Evolutionary conservation across 345 rosid genomes (phyloP), one percentile per base, ranked within the genome.

Genomic region (Orychophragmus violaceus): DNA sequence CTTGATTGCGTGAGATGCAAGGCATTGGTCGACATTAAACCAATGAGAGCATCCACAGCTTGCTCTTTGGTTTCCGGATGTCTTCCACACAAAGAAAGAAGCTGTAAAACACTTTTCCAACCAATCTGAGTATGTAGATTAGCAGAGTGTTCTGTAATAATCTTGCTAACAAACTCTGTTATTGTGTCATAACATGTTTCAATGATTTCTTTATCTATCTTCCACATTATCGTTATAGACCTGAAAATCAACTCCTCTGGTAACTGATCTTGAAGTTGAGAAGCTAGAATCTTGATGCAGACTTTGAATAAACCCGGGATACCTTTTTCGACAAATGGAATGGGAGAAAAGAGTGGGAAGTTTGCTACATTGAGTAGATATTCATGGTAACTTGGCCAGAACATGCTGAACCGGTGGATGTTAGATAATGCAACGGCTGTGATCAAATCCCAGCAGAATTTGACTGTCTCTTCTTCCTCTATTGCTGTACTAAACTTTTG

Each of bases 391-490:
- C 82, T 59, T 54, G 90, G 87, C 96, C 95, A 94, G 48, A 85
- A 83, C 14, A 32, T 64, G 18, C 64, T 82, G 72, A 94, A 85
- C 18, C 90, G 68, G 56, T 81, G 74, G 46, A 81, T 65, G 70
- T 90, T 90, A 29, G 85, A 75, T 33, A 81, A 50, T 0, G 89
- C 35, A 60, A 88, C 71, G 24, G 76, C 66, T 11, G 61, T 75
- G 59, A 90, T 71, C 51, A 94, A 69, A 59, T 90, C 99, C 97
- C 97, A 94, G 32, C 92, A 84, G 69, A 94, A 88, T 1, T 78
- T 85, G 1, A 87, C 87, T 0, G 97, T 83, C 67, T 88, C 99
- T 81, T 90, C 97, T 32, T 90, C 99, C 62, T 94, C 99, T 18
- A 82, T 68, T 1, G 92, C 85, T 0, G 99, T 90, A 72, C 89